Base-by-base conservation (phyloP, 192 early-diverging fungal species). In the Podila epicladia region DNA sequence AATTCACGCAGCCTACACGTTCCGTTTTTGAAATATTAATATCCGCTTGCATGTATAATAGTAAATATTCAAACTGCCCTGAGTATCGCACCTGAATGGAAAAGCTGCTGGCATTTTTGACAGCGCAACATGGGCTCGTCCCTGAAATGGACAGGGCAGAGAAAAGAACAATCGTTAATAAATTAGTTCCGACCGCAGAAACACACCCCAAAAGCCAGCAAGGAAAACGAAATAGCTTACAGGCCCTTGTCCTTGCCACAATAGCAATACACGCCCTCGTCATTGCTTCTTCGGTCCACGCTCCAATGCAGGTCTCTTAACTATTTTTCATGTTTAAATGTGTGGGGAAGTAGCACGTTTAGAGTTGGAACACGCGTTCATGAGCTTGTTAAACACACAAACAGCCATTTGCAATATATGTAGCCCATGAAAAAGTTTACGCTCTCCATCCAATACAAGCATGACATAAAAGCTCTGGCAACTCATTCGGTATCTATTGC, bases 181-280 rank as follows among this genome's bases (percentile, higher is more conserved):
- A 7, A 3, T 13, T 15, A 50, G 20, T 4, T 62, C 12, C 17
- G 35, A 68, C 28, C 5, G 17, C 2, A 29, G 29, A 29, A 29
- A 17, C 1, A 7, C 2, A 20, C 2, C 4, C 0, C 59, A 26
- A 45, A 45, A 9, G 41, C 41, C 1, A n/a, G 15, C 0, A 32
- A 58, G 55, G 31, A 48, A 33, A 33, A 2, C 24, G 28, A 62
- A 9, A 31, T 70, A 26, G 74, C 85, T 73, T 83, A 87, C 87
- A 76, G 61, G 63, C 75, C 70, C 77, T 91, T 86, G 69, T 88
- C 87, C 74, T 87, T 82, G 17, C 93, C 95, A 50, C 95, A 96
- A 67, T 96, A 96, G 77, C 95, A 96, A 73, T 96, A 96, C 13
- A 82, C 74, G 28, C 87, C 88, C 69, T 96, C 85, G 1, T 28